Conservation (phyloP, 163 green algal genomes). For the Prototheca wickerhamii region DNA sequence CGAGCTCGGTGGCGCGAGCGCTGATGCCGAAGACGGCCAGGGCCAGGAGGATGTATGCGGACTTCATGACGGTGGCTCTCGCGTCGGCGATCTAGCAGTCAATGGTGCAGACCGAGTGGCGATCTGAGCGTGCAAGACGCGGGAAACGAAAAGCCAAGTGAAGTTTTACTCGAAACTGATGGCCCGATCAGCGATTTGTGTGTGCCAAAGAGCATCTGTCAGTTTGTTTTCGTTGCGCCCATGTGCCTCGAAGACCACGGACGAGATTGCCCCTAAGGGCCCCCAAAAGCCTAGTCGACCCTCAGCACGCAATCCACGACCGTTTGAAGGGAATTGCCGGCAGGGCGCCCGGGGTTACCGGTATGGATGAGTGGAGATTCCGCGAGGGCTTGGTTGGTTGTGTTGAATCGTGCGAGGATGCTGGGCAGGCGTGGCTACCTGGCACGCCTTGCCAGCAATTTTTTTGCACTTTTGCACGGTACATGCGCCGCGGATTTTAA, state of each 20-base stretch:
- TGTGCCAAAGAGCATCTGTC: not conserved
- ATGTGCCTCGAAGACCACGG: not conserved
- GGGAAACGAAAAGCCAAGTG: not conserved
- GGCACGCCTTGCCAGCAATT: too few species aligned
- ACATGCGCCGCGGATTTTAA: too few species aligned
- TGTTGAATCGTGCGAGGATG: too few species aligned
- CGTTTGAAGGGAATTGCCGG: too few species aligned
- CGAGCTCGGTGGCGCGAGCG: not conserved
- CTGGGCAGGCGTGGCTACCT: too few species aligned
- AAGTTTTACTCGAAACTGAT: not conserved
- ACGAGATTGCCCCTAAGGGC: too few species aligned
- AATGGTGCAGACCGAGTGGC: too few species aligned
- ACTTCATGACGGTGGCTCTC: not conserved
- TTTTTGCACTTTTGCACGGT: too few species aligned
- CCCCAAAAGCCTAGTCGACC: not conserved
- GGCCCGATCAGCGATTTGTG: not conserved
- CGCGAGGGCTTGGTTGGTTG: too few species aligned
- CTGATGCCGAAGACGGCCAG: constrained; percentile 1
- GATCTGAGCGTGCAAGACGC: too few species aligned
- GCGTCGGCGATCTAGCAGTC: not conserved
- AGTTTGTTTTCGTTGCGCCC: constrained; percentile 1
- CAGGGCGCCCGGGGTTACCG: too few species aligned
- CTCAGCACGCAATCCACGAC: not conserved
- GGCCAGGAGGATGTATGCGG: not conserved
- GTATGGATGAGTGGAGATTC: too few species aligned